Evolutionary conservation across 331 rosid species (phyloP).

Genomic region (Pyrus hybrid): DNA sequence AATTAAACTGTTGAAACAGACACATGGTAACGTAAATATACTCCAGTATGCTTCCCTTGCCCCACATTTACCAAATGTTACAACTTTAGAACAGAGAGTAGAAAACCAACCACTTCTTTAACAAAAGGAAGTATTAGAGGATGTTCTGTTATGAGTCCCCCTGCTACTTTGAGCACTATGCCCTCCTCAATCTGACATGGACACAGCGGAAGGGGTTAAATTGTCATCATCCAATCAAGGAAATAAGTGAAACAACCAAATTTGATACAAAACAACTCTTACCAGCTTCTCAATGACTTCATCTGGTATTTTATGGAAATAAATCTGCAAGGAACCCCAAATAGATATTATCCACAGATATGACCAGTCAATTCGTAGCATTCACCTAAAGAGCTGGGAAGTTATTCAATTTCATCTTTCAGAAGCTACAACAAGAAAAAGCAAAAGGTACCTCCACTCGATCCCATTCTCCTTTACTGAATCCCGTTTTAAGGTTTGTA

Average conservation of each 20-base stretch:
- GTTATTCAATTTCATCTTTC: not conserved
- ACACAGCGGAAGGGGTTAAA: not conserved
- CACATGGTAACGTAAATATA: not conserved
- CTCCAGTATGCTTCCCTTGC: not conserved
- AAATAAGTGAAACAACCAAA: constrained; percentile 7
- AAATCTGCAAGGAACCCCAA: constrained; percentile 51
- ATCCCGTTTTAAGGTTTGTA: constrained; percentile 82
- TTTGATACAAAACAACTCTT: constrained; percentile 13
- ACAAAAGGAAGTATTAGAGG: constrained; percentile 69
- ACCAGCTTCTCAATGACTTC: constrained; percentile 84
- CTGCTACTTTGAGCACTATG: constrained; percentile 76
- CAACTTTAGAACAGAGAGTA: constrained; percentile 7
- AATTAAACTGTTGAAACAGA: not conserved
- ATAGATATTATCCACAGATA: constrained; percentile 12
- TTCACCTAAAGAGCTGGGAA: not conserved
- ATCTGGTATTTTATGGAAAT: constrained; percentile 84
- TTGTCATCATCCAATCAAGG: not conserved
- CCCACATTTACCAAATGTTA: not conserved
- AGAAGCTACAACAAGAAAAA: constrained; percentile 9
- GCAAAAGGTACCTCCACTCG: constrained; percentile 63
- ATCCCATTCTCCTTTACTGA: constrained; percentile 85
- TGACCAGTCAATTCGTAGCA: not conserved
- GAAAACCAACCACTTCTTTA: constrained; percentile 83
- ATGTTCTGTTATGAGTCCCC: constrained; percentile 91
- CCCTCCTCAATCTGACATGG: constrained; percentile 74